Evolutionary conservation across 352 stramenopile genomes (phyloP).

Genomic region (Phytophthora citrophthora): DNA sequence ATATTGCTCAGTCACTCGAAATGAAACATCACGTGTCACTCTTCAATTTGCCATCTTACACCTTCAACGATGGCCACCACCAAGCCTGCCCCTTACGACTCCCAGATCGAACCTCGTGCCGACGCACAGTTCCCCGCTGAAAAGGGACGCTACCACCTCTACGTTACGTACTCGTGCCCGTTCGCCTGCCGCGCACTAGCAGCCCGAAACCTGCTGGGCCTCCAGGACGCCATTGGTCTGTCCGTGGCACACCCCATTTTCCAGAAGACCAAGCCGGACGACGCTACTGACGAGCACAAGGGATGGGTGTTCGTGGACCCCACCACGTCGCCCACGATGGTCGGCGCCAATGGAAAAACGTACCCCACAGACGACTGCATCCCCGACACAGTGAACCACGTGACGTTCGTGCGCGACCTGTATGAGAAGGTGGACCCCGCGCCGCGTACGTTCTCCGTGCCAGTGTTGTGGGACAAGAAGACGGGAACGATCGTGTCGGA

Average conservation of each 20-base stretch:
- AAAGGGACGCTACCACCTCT: constrained; percentile 90
- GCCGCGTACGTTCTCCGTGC: constrained; percentile 47
- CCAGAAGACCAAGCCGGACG: constrained; percentile 49
- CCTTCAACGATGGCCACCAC: constrained; percentile 1
- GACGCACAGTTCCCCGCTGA: constrained; percentile 34
- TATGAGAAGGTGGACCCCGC: constrained; percentile 42
- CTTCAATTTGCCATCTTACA: too few species aligned
- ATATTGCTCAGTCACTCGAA: too few species aligned
- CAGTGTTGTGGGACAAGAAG: constrained; percentile 80
- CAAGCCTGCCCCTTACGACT: constrained; percentile 25
- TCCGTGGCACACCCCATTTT: constrained; percentile 78
- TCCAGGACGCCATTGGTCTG: constrained; percentile 90
- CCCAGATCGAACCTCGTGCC: constrained; percentile 15
- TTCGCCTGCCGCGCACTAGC: constrained; percentile 65
- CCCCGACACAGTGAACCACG: constrained; percentile 37
- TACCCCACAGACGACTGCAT: constrained; percentile 28
- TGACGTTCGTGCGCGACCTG: constrained; percentile 39
- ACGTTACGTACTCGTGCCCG: constrained; percentile 93
- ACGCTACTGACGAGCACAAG: constrained; percentile 40
- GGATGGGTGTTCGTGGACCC: constrained; percentile 49
- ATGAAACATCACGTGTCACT: too few species aligned
- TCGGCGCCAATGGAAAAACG: constrained; percentile 12
- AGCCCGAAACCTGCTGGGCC: constrained; percentile 88
- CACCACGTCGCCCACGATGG: not conserved
- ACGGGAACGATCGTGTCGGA: constrained; percentile 80